A percentile compares a stretch with the other conserved stretches of the same genome.
Evolutionary conservation across 768 basidiomycete species (phyloP).

Genomic region (Auricularia sp.): DNA sequence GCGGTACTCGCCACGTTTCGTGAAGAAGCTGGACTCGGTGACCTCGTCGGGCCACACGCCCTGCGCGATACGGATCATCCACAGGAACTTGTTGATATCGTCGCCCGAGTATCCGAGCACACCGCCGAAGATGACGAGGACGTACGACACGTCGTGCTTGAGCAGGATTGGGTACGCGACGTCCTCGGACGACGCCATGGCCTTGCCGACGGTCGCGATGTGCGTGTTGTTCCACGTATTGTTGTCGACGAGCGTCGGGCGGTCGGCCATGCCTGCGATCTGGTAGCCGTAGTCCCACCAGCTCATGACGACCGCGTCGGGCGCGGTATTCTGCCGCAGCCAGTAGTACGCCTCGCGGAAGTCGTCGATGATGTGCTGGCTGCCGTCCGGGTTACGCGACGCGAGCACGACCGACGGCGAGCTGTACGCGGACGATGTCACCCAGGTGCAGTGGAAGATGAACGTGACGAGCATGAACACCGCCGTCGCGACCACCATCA

Average conservation of each 20-base stretch:
- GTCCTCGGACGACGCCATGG: conserved; percentile 91
- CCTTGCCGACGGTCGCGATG: conserved; percentile 98
- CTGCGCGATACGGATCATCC: conserved; percentile 94
- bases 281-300: conserved; percentile 99
- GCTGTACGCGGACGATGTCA: conserved; percentile 89
- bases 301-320: conserved; percentile 91
- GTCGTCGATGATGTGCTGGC: conserved; percentile 92
- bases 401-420: conserved; percentile 95
- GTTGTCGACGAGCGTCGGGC: conserved; percentile 94
- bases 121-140: conserved; percentile 95
- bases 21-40: conserved; percentile 92
- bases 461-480: conserved; percentile 77
- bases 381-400: conserved; percentile 69
- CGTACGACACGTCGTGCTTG: conserved; percentile 96
- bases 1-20: conserved; percentile 82
- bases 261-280: conserved; percentile 97
- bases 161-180: conserved; percentile 94
- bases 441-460: conserved; percentile 95
- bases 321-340: conserved; percentile 88
- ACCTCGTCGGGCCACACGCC: conserved; percentile 99
- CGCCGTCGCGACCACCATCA: conserved; percentile 64
- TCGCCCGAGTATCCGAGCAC: conserved; percentile 95
- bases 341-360: conserved; percentile 99
- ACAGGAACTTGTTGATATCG: conserved; percentile 99
- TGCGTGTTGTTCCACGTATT: conserved; percentile 99